Evolutionary conservation across 2,329 filamentous ascomycete species (phyloP).

Genomic region (Thielaviopsis populi): DNA sequence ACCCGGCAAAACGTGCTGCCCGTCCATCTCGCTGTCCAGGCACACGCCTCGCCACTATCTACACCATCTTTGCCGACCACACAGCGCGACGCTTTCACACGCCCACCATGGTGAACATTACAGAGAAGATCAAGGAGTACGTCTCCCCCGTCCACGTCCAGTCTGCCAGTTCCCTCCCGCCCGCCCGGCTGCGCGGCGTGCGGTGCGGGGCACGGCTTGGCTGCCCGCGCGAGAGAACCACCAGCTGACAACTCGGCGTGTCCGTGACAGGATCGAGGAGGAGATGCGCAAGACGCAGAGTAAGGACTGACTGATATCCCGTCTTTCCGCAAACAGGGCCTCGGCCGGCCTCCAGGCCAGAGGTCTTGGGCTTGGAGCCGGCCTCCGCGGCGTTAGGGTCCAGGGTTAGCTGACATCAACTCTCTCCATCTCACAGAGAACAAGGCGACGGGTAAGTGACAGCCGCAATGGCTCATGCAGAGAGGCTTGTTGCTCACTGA

Average conservation of each 20-base stretch:
- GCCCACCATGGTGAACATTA: constrained; percentile 89
- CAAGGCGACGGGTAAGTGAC: constrained; percentile 79
- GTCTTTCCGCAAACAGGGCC: background rate
- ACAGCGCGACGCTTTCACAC: constrained; percentile 3
- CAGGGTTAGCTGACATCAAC: constrained; percentile 8
- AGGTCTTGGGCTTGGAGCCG: background rate
- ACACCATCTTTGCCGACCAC: background rate
- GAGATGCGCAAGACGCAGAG: constrained; percentile 99
- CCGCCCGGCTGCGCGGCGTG: background rate
- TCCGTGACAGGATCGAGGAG: constrained; percentile 74
- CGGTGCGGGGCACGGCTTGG: constrained; percentile 6
- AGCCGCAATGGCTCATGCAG: background rate
- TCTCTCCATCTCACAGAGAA: constrained; percentile 52
- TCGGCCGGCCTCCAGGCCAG: background rate
- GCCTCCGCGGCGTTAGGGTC: background rate
- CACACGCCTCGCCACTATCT: background rate
- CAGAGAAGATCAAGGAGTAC: constrained; percentile 99
- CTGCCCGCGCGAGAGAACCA: background rate
- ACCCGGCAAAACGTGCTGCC: background rate
- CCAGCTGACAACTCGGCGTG: constrained; percentile 19
- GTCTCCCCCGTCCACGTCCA: constrained; percentile 21
- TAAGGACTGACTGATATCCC: constrained; percentile 34
- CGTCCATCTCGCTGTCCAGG: background rate
- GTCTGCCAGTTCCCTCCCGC: background rate
- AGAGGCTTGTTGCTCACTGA: background rate